Evolutionary conservation across 164 flowering plant genomes (phyloP).

Genomic region (Dillenia turbinata): DNA sequence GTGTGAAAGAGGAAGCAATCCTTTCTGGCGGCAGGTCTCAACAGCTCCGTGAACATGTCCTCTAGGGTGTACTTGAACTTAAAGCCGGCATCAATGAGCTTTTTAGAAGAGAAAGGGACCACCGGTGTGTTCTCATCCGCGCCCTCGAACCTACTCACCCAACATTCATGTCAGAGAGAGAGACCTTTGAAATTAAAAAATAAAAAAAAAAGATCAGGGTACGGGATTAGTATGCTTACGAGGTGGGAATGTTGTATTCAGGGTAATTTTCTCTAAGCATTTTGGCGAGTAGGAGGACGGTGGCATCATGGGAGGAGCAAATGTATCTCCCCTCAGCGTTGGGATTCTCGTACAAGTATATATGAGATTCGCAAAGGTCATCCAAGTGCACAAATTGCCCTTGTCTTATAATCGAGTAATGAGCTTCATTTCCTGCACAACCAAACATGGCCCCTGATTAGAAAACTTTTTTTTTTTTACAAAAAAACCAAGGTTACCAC

Average conservation of each 20-base stretch:
- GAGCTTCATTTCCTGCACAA: conserved; percentile 56
- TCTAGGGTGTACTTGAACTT: conserved; percentile 61
- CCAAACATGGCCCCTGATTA: background rate
- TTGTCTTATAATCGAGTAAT: conserved; percentile 70
- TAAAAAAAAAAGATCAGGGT: too few relatives aligned
- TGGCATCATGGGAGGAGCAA: conserved; percentile 57
- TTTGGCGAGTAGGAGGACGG: conserved; percentile 49
- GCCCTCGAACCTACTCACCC: conserved; percentile 42
- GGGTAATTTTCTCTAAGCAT: conserved; percentile 62
- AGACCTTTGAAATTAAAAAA: background rate
- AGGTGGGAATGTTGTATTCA: conserved; percentile 54
- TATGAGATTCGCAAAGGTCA: conserved; percentile 66
- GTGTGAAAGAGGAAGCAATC: conserved; percentile 43
- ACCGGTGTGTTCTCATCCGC: conserved; percentile 37
- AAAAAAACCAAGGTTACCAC: too few relatives aligned
- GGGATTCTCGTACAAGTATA: conserved; percentile 60
- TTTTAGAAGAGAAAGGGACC: conserved; percentile 58
- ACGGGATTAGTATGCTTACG: conserved; percentile 26
- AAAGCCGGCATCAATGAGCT: conserved; percentile 53
- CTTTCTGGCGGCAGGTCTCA: conserved; percentile 52
- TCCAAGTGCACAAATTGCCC: conserved; percentile 76
- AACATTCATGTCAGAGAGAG: background rate
- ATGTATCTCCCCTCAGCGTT: conserved; percentile 76
- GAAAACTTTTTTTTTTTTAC: too few relatives aligned
- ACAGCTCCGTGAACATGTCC: conserved; percentile 81